phyloP scores from a whole-genome alignment of 305 asterid genomes.

The Withania somnifera region DNA sequence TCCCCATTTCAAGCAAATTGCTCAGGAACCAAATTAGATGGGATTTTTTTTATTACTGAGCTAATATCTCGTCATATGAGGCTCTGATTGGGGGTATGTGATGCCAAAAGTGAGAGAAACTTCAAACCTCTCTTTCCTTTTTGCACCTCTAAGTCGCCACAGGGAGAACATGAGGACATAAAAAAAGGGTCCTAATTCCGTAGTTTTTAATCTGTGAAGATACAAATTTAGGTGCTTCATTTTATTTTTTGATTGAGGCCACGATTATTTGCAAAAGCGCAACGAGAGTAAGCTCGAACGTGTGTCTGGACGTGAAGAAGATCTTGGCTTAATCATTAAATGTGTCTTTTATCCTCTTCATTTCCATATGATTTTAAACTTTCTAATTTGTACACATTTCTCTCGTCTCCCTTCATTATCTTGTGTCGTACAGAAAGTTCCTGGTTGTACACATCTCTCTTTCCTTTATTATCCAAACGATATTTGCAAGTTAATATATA shows the following conservation, averaged over 20 bases:
- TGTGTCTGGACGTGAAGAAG: background rate
- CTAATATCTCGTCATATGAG: no score
- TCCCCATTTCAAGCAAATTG: conserved; percentile 24
- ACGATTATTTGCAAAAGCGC: conserved; percentile 9
- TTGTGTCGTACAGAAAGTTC: background rate
- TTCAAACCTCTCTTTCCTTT: no score
- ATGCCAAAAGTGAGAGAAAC: no score
- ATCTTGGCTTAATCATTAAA: background rate
- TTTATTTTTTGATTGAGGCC: no score
- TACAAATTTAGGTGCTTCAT: no score
- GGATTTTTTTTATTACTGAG: conserved; percentile 31
- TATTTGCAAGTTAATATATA: background rate
- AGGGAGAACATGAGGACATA: no score
- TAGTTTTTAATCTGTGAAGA: no score
- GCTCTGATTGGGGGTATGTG: no score
- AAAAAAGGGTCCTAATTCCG: no score
- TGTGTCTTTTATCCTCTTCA: background rate
- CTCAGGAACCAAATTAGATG: conserved; percentile 28
- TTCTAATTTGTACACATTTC: background rate
- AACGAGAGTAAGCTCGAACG: background rate
- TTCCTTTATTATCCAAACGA: background rate
- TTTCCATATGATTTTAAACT: background rate
- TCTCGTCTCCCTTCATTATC: background rate
- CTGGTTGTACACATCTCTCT: background rate
- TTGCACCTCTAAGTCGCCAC: no score